phyloP scores from a whole-genome alignment of 2,329 filamentous ascomycete species.

The Sclerotinia glacialis region DNA sequence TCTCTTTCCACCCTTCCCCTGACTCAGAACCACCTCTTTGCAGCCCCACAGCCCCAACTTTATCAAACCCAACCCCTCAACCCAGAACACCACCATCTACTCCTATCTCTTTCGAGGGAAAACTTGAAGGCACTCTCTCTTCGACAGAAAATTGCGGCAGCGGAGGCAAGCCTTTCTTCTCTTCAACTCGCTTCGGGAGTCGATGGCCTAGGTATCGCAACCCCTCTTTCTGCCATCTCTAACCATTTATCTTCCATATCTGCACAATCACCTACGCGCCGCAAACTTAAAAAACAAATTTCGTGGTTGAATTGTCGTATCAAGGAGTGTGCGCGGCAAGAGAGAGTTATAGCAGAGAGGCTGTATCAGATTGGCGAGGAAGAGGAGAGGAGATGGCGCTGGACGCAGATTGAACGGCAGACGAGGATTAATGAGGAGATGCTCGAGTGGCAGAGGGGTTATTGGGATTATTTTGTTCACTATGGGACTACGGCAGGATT shows the following conservation, averaged over 20 bases:
- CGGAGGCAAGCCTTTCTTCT: conserved; percentile 40
- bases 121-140: conserved; percentile 42
- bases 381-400: conserved; percentile 46
- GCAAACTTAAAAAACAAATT: conserved; percentile 42
- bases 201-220: background rate
- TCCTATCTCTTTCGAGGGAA: conserved; percentile 44
- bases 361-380: conserved; percentile 55
- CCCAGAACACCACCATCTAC: conserved; percentile 49
- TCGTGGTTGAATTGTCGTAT: conserved; percentile 46
- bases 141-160: conserved; percentile 41
- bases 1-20: background rate
- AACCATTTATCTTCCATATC: background rate
- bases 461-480: background rate
- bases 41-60: background rate
- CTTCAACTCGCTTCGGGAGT: background rate
- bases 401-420: conserved; percentile 17
- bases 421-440: conserved; percentile 5
- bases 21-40: conserved; percentile 33
- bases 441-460: background rate
- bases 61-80: conserved; percentile 35
- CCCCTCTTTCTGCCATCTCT: background rate
- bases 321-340: conserved; percentile 46
- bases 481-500: background rate
- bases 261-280: background rate
- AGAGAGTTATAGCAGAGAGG: conserved; percentile 46